phyloP scores from a whole-genome alignment of 345 rosid species.

The Camelina hispida region DNA sequence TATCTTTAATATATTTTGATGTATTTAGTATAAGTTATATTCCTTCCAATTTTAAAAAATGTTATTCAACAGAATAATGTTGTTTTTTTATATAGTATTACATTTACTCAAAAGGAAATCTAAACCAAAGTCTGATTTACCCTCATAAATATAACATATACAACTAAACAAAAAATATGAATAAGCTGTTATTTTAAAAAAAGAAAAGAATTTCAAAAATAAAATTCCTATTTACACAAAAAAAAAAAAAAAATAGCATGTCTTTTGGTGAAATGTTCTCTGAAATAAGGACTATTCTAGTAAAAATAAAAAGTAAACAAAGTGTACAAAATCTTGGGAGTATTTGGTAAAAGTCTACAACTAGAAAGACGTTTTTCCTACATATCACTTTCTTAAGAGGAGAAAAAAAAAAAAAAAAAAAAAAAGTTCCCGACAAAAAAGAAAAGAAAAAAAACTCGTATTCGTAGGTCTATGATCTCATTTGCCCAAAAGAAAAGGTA shows the following conservation, averaged over 20 bases:
- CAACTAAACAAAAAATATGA: not conserved
- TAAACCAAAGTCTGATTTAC: not conserved
- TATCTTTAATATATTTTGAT: not conserved
- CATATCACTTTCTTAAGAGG: not conserved
- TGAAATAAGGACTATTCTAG: not conserved
- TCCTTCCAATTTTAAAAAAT: not conserved
- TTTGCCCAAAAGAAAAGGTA: slow-evolving; percentile 21
- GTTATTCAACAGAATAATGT: not conserved
- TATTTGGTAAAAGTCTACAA: slow-evolving; percentile 5
- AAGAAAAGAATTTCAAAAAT: not conserved
- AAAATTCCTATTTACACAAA: not conserved
- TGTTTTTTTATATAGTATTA: not conserved
- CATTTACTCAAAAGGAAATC: slow-evolving; percentile 4
- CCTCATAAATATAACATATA: not conserved
- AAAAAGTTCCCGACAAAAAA: slow-evolving; percentile 36
- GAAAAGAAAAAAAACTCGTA: not conserved
- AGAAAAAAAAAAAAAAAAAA: not conserved
- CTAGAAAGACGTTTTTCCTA: not conserved
- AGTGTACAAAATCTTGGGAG: not conserved
- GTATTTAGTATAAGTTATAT: not conserved
- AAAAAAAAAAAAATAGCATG: not conserved
- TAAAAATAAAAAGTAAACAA: not conserved
- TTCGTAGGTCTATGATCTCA: slow-evolving; percentile 19
- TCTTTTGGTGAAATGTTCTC: not conserved
- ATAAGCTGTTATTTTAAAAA: not conserved